Evolutionary conservation across 495 filamentous ascomycete species (phyloP), one percentile per base, ranked within the genome.

Genomic region (Neurospora sp.): DNA sequence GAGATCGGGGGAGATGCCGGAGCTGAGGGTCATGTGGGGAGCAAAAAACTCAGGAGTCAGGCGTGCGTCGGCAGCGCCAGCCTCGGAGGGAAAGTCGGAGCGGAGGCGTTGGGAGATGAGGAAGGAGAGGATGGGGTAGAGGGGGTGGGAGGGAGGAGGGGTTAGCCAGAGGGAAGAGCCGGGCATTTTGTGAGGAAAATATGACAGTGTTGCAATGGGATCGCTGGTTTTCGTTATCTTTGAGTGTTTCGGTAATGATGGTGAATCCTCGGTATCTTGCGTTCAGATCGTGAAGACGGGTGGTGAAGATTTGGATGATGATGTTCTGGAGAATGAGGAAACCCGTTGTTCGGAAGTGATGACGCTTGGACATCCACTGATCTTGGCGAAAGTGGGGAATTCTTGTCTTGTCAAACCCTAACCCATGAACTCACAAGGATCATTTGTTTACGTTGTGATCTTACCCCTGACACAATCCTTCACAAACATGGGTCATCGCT

Each of bases 121-220:
- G 27, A 59, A 72, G 20, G 45, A 69, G 31, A 81, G 75, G 70
- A 71, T 39, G 18, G 31, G 0, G 74, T 73, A 68, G 72, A 80
- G 73, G 40, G 78, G 78, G 70, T 75, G 73, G 8, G 74, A n/a
- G 1, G 72, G 53, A 0, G 78, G 78, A 12, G 79, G 79, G 45
- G 78, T 65, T 38, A 81, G 77, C 79, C 79, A 81, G 69, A 81
- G 78, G 20, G 79, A 80, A 31, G 77, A 77, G 70, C 75, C 76
- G 6, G 78, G 72, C 78, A 79, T 79, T 70, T 72, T 75, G 53
- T 14, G 14, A 61, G 27, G 4, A 14, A 0, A 61, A 31, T 61
- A 61, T 16, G 10, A 61, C 5, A 35, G 12, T 31, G 8, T 35
- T 27, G 5, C 2, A 61, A 61, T 61, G 20, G 22, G 1, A 3